A percentile compares a stretch with the other conserved stretches of the same genome.
These are phyloP conservation scores for Cladosporium colombiae DNA, from an alignment of 2,329 filamentous ascomycete species.

Conservation along the genomic window DNA sequence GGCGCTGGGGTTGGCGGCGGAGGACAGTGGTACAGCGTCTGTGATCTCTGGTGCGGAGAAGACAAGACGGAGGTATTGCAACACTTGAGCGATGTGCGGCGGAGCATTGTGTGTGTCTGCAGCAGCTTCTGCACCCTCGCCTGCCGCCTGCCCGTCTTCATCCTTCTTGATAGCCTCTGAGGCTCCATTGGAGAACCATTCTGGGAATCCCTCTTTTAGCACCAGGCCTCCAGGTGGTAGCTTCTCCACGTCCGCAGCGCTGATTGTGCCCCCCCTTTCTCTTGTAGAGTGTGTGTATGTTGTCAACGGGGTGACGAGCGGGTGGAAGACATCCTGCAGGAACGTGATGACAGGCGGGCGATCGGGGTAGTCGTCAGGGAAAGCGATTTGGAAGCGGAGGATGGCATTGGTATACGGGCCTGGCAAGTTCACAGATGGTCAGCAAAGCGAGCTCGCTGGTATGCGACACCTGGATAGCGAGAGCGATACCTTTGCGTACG, in stretches of 20 bases:
- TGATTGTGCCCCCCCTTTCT: constrained; percentile 74
- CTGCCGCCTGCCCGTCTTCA: not conserved
- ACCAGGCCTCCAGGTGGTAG: constrained; percentile 89
- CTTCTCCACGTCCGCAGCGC: constrained; percentile 78
- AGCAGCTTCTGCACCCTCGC: not conserved
- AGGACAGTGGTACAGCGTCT: constrained; percentile 75
- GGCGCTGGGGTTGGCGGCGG: constrained; percentile 84
- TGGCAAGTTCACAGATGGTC: constrained; percentile 40
- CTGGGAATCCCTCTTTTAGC: constrained; percentile 83
- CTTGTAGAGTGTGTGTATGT: constrained; percentile 90
- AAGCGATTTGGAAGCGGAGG: constrained; percentile 86
- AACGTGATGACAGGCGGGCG: constrained; percentile 85
- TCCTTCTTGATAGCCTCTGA: not conserved
- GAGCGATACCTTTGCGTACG: constrained; percentile 72
- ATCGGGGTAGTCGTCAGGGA: constrained; percentile 76
- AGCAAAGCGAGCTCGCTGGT: not conserved
- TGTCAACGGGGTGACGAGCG: constrained; percentile 87
- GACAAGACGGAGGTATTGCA: constrained; percentile 78
- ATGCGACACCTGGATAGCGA: constrained; percentile 12
- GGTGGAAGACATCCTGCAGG: constrained; percentile 91
- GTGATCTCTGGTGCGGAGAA: constrained; percentile 78
- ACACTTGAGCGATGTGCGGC: constrained; percentile 54
- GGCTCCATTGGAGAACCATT: constrained; percentile 64
- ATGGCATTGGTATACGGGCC: constrained; percentile 87
- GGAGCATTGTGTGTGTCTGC: not conserved